phyloP scores from a whole-genome alignment of 805 yeast genomes.

The Cyberlindnera euphorbiae region DNA sequence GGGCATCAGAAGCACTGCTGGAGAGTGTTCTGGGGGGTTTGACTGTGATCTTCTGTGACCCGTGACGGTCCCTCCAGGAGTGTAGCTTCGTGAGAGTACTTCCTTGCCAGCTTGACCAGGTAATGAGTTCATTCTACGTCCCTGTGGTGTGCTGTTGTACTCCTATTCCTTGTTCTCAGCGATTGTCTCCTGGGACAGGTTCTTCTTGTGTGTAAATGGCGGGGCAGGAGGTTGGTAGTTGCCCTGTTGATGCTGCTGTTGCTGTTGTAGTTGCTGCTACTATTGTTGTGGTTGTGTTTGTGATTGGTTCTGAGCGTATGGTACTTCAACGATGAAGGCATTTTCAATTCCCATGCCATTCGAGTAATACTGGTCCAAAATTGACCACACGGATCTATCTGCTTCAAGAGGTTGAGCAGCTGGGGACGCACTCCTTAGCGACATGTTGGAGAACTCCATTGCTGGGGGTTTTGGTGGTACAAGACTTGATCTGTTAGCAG shows the following conservation, averaged over 20 bases:
- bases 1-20: conserved; percentile 25
- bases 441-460: conserved; percentile 8
- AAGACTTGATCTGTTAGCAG: conserved; percentile 18
- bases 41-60: conserved; percentile 22
- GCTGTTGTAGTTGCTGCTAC: conserved; percentile 1
- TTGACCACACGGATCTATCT: conserved; percentile 52
- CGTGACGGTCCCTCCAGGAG: conserved; percentile 6
- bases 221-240: background rate
- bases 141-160: background rate
- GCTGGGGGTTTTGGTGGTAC: conserved; percentile 13
- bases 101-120: conserved; percentile 9
- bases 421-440: conserved; percentile 16
- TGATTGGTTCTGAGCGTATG: too few relatives aligned
- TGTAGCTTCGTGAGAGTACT: conserved; percentile 6
- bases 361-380: conserved; percentile 58
- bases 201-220: conserved; percentile 9
- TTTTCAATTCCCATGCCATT: conserved; percentile 64
- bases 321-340: conserved; percentile 56
- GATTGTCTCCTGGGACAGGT: conserved; percentile 21
- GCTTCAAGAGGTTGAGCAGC: conserved; percentile 42
- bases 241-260: background rate
- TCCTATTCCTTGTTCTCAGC: conserved; percentile 23
- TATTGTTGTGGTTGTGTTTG: conserved; percentile 8
- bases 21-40: conserved; percentile 23
- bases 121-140: conserved; percentile 17